phyloP scores from a whole-genome alignment of 1,139 yeast genomes.

The Magnusiomyces magnusii region DNA sequence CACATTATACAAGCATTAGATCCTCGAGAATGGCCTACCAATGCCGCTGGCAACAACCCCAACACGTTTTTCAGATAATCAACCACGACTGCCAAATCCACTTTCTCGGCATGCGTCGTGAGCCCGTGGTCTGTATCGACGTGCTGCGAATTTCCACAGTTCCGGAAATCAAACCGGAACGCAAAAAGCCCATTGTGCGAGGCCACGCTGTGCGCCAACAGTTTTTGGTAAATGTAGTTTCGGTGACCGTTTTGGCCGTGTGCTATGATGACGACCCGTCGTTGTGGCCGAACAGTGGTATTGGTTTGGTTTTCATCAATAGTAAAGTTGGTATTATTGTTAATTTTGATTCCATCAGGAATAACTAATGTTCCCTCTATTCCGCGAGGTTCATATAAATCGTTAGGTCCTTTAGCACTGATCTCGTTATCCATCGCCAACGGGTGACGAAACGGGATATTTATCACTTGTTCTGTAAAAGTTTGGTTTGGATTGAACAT shows the following conservation, averaged over 20 bases:
- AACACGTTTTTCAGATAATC: constrained; percentile 37
- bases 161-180: constrained; percentile 76
- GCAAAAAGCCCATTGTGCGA: constrained; percentile 52
- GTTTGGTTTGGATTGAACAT: background rate
- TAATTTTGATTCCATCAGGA: no score
- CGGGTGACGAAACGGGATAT: constrained; percentile 13
- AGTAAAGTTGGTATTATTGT: background rate
- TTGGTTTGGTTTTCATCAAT: no score
- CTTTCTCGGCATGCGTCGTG: constrained; percentile 52
- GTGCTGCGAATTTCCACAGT: constrained; percentile 71
- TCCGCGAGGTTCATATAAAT: constrained; percentile 5
- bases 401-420: background rate
- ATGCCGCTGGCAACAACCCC: constrained; percentile 35
- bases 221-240: constrained; percentile 64
- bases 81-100: constrained; percentile 46
- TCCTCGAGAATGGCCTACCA: constrained; percentile 80
- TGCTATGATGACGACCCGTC: constrained; percentile 39
- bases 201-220: constrained; percentile 55
- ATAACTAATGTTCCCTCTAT: constrained; percentile 13
- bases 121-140: constrained; percentile 40
- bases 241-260: constrained; percentile 89
- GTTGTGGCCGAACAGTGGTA: constrained; percentile 6
- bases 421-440: constrained; percentile 9
- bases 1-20: constrained; percentile 69
- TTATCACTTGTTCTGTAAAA: constrained; percentile 11